Percentiles rank a stretch among this genome's conserved stretches.
Evolutionary conservation across 108 stramenopile species (phyloP).

Genomic region (Asterionellopsis glacialis): DNA sequence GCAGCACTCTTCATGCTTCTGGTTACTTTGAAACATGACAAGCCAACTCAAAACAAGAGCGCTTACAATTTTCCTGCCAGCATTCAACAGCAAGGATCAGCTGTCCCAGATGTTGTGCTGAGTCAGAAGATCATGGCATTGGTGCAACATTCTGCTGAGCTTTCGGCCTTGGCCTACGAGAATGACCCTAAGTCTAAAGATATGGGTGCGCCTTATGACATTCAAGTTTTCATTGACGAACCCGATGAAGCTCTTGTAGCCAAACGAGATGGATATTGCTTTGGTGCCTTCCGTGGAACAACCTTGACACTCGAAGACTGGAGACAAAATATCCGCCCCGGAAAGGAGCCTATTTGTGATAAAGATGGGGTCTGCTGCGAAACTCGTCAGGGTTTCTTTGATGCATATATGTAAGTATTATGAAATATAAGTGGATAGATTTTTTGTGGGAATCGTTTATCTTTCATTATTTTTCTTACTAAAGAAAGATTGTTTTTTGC

Average conservation of each 20-base stretch:
- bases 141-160: constrained; percentile 2
- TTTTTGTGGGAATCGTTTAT: too few species aligned
- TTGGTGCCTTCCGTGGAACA: constrained; percentile 25
- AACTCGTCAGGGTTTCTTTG: constrained; percentile 17
- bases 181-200: background rate
- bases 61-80: too few species aligned
- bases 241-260: constrained; percentile 26
- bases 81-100: too few species aligned
- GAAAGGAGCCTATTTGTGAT: constrained; percentile 13
- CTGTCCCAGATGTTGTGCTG: background rate
- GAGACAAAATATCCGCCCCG: constrained; percentile 19
- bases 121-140: constrained; percentile 5
- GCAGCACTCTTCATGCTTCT: too few species aligned
- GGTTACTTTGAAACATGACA: too few species aligned
- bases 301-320: constrained; percentile 22
- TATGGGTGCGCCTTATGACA: background rate
- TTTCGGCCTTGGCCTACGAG: constrained; percentile 6
- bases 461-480: too few species aligned
- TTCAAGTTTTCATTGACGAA: constrained; percentile 7
- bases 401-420: constrained; percentile 22
- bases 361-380: constrained; percentile 14
- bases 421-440: too few species aligned
- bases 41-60: too few species aligned
- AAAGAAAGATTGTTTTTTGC: background rate
- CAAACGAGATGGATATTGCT: constrained; percentile 21